phyloP scores from a whole-genome alignment of 1,139 yeast genomes.

The Magnusiomyces ingens region DNA sequence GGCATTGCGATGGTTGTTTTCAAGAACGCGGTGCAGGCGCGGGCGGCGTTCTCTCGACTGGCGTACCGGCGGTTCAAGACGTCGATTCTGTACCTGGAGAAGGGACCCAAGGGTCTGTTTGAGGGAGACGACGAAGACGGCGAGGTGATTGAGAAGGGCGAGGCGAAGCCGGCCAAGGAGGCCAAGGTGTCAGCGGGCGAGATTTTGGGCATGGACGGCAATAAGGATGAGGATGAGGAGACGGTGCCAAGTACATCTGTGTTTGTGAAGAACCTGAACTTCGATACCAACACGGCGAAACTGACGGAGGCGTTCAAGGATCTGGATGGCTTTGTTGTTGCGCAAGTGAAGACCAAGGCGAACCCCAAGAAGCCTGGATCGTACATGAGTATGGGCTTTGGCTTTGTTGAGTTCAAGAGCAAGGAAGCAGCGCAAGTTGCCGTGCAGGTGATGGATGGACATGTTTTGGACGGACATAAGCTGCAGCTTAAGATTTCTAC shows the following conservation, averaged over 20 bases:
- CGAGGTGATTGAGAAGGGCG: slow-evolving; percentile 35
- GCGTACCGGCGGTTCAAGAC: slow-evolving; percentile 85
- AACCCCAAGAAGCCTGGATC: slow-evolving; percentile 68
- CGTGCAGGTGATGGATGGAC: slow-evolving; percentile 65
- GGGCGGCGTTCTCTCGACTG: slow-evolving; percentile 81
- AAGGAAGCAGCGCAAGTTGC: slow-evolving; percentile 76
- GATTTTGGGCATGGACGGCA: slow-evolving; percentile 32
- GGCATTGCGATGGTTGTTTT: slow-evolving; percentile 95
- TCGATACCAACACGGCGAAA: slow-evolving; percentile 59
- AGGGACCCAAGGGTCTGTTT: slow-evolving; percentile 85
- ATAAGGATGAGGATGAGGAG: slow-evolving; percentile 43
- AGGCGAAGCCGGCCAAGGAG: slow-evolving; percentile 30
- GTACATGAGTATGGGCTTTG: slow-evolving; percentile 89
- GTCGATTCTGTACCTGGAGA: slow-evolving; percentile 80
- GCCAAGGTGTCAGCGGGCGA: slow-evolving; percentile 26
- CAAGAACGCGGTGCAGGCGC: slow-evolving; percentile 74
- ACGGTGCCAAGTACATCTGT: slow-evolving; percentile 59
- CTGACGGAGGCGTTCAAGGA: slow-evolving; percentile 58
- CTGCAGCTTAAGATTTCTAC: slow-evolving; percentile 83
- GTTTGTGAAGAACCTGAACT: slow-evolving; percentile 87
- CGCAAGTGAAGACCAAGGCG: slow-evolving; percentile 81
- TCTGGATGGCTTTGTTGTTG: slow-evolving; percentile 67
- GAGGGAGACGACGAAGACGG: slow-evolving; percentile 36
- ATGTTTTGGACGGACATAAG: slow-evolving; percentile 80
- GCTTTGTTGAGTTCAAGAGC: slow-evolving; percentile 84